Evolutionary conservation across 176 grass and related monocot genomes (phyloP).

Genomic region (Oryza rufipogon): DNA sequence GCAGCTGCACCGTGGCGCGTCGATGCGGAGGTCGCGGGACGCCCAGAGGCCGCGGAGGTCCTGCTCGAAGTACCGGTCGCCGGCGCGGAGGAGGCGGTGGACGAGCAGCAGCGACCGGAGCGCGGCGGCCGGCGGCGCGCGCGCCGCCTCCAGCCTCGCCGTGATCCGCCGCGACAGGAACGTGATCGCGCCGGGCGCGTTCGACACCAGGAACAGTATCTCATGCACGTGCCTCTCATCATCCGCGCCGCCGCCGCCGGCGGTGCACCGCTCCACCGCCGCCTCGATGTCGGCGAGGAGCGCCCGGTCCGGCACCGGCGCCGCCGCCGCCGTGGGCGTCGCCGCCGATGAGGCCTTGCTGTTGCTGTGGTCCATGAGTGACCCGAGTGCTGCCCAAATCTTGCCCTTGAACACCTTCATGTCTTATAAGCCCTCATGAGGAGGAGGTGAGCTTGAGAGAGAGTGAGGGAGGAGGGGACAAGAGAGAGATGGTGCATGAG

Average conservation of each 20-base stretch:
- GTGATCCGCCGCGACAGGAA: constrained; percentile 89
- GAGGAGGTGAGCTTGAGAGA: constrained; percentile 6
- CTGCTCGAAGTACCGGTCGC: constrained; percentile 88
- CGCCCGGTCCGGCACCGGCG: constrained; percentile 37
- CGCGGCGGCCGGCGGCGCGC: constrained; percentile 52
- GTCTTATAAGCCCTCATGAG: constrained; percentile 49
- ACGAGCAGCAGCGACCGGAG: constrained; percentile 70
- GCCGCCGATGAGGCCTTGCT: neutral
- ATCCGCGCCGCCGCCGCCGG: constrained; percentile 10
- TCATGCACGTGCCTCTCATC: constrained; percentile 75
- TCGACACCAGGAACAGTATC: constrained; percentile 95
- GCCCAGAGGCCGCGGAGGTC: constrained; percentile 71
- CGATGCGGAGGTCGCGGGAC: constrained; percentile 63
- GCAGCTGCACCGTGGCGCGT: constrained; percentile 40
- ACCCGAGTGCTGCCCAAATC: constrained; percentile 71
- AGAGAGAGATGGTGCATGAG: constrained; percentile 37
- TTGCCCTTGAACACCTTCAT: constrained; percentile 89
- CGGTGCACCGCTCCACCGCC: constrained; percentile 70
- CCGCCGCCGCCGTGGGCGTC: neutral
- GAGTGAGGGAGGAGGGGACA: neutral
- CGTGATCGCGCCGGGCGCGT: constrained; percentile 79
- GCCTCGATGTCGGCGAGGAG: constrained; percentile 75
- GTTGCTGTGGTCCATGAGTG: constrained; percentile 69
- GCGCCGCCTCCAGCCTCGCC: constrained; percentile 52
- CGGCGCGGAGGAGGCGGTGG: constrained; percentile 88